Conservation (phyloP, 2,329 filamentous ascomycete species). For the Allantophomopsis lycopodina region DNA sequence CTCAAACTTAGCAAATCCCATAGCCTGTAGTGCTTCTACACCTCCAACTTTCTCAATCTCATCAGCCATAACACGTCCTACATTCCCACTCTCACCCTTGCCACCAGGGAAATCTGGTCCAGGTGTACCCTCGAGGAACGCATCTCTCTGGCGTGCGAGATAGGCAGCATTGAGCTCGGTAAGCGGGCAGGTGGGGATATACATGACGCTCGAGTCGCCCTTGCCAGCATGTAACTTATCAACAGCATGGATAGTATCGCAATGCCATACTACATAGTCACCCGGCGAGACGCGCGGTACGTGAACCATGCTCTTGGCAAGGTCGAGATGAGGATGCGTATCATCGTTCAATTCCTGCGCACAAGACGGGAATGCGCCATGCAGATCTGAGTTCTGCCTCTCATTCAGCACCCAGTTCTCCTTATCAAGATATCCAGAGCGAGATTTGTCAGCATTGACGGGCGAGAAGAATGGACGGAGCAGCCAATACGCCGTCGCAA, state of each 20-base stretch:
- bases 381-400: slow-evolving; percentile 43
- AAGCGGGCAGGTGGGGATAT: slow-evolving; percentile 76
- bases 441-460: slow-evolving; percentile 15
- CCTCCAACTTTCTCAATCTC: slow-evolving; percentile 26
- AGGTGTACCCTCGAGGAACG: slow-evolving; percentile 54
- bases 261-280: slow-evolving; percentile 56
- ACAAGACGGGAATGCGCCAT: slow-evolving; percentile 51
- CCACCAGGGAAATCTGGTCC: slow-evolving; percentile 62
- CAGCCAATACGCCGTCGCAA: slow-evolving; percentile 68
- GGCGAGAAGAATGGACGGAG: slow-evolving; percentile 72
- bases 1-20: slow-evolving; percentile 33
- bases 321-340: slow-evolving; percentile 50
- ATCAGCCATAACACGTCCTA: slow-evolving; percentile 24
- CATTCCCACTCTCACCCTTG: slow-evolving; percentile 45
- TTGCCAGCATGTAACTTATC: slow-evolving; percentile 63
- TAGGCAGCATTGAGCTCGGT: slow-evolving; percentile 64
- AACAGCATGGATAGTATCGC: slow-evolving; percentile 49
- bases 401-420: slow-evolving; percentile 47
- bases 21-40: slow-evolving; percentile 35
- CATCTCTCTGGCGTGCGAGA: slow-evolving; percentile 53
- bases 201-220: slow-evolving; percentile 69
- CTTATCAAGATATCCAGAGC: slow-evolving; percentile 30
- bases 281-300: slow-evolving; percentile 49
- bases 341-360: slow-evolving; percentile 46
- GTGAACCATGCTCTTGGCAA: slow-evolving; percentile 49